A percentile compares a stretch with the other conserved stretches of the same genome.
Evolutionary conservation across 192 early-diverging fungal species (phyloP).

Genomic region (Geosiphon pyriformis): DNA sequence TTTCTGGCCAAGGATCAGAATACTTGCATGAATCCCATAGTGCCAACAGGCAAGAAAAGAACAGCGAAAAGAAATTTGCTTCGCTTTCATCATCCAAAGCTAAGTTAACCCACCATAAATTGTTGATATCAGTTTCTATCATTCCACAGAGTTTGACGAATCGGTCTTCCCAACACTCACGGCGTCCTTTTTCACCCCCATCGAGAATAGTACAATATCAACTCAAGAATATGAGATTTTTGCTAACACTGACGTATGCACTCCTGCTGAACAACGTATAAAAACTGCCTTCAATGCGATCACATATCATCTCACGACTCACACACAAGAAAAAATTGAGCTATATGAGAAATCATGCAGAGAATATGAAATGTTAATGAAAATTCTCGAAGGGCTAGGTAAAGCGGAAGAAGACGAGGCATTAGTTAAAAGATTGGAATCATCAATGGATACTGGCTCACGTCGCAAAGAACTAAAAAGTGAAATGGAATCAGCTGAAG

Average conservation of each 20-base stretch:
- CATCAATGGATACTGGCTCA: slow-evolving; percentile 1
- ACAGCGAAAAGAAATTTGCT: neutral
- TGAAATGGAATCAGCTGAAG: neutral
- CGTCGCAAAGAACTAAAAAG: neutral
- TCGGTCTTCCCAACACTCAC: slow-evolving; percentile 5
- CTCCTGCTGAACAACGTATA: slow-evolving; percentile 7
- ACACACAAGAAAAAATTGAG: slow-evolving; percentile 23
- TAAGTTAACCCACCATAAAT: neutral
- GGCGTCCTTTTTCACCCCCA: slow-evolving; percentile 18
- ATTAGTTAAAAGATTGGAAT: slow-evolving; percentile 19
- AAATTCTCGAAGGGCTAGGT: slow-evolving; percentile 21
- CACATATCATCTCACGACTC: slow-evolving; percentile 19
- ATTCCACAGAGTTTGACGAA: slow-evolving; percentile 19
- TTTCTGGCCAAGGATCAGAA: slow-evolving; percentile 24
- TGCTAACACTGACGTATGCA: neutral
- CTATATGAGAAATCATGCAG: slow-evolving; percentile 23
- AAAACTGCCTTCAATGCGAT: slow-evolving; percentile 4
- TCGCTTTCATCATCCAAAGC: neutral
- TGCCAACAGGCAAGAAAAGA: slow-evolving; percentile 9
- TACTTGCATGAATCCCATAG: slow-evolving; percentile 15
- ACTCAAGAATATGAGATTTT: neutral
- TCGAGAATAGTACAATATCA: neutral
- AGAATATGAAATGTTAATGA: slow-evolving; percentile 22
- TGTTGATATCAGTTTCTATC: slow-evolving; percentile 6
- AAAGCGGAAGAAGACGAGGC: slow-evolving; percentile 3